phyloP scores from a whole-genome alignment of 108 stramenopile genomes.

The Skeletonema costatum region DNA sequence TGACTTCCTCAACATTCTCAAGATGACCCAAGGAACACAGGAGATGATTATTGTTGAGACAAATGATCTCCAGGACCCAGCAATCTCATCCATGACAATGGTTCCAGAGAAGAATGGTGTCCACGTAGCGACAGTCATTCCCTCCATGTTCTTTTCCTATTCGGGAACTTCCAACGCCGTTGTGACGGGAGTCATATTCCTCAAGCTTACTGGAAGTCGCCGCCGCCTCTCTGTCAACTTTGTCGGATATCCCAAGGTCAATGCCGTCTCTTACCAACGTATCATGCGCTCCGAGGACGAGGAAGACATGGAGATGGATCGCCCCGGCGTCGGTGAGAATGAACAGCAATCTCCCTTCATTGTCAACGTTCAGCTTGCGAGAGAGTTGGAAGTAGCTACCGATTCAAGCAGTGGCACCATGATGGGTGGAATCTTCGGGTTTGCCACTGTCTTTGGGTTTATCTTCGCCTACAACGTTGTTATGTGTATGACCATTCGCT shows the following conservation, averaged over 20 bases:
- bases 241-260: background rate
- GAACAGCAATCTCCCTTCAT: background rate
- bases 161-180: background rate
- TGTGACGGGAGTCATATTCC: background rate
- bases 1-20: conserved; percentile 12
- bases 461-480: background rate
- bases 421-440: background rate
- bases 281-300: background rate
- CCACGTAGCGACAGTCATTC: conserved; percentile 22
- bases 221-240: background rate
- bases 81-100: conserved; percentile 6
- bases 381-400: background rate
- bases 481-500: background rate
- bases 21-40: conserved; percentile 18
- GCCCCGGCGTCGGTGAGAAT: background rate
- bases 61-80: background rate
- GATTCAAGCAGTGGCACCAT: background rate
- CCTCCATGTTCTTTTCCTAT: background rate
- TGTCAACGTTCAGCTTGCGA: background rate
- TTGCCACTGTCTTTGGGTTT: background rate
- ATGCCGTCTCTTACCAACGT: background rate
- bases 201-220: background rate
- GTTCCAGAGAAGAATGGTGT: conserved; percentile 12
- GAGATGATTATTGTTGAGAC: conserved; percentile 5
- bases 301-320: background rate